These are phyloP conservation scores for Aureobasidium musti DNA, from an alignment of 2,329 filamentous ascomycete species.

Conservation along the genomic window DNA sequence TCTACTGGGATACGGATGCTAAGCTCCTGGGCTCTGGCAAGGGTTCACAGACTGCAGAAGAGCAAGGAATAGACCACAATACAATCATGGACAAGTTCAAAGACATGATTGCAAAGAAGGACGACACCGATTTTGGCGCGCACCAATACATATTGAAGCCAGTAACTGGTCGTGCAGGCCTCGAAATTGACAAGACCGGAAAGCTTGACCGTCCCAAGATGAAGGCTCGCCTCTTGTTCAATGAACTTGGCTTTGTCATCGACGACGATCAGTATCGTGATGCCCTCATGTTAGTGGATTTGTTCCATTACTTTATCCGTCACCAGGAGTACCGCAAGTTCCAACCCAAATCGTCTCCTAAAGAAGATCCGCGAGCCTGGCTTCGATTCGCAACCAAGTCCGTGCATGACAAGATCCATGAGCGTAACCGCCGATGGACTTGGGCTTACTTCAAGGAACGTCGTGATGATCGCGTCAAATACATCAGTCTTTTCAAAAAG, in stretches of 20 bases:
- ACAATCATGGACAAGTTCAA: constrained; percentile 77
- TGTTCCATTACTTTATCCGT: constrained; percentile 97
- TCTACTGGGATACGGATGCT: constrained; percentile 98
- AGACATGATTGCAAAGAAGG: constrained; percentile 73
- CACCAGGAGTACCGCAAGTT: constrained; percentile 96
- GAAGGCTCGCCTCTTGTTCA: constrained; percentile 88
- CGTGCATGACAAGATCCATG: constrained; percentile 90
- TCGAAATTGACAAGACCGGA: constrained; percentile 93
- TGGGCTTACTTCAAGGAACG: constrained; percentile 96
- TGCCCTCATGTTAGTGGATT: constrained; percentile 93
- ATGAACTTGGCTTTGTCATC: constrained; percentile 96
- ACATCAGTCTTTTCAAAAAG: constrained; percentile 96
- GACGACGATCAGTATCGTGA: constrained; percentile 98
- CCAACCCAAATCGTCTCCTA: constrained; percentile 81
- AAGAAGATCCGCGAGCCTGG: constrained; percentile 92
- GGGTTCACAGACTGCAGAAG: constrained; percentile 63
- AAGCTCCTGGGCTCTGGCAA: constrained; percentile 78
- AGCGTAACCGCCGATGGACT: constrained; percentile 88
- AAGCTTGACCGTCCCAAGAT: constrained; percentile 76
- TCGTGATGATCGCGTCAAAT: constrained; percentile 81
- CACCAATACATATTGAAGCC: constrained; percentile 97
- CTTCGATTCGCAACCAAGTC: constrained; percentile 86
- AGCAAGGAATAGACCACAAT: constrained; percentile 67
- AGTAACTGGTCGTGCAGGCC: constrained; percentile 89
- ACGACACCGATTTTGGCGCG: constrained; percentile 57